Conservation (phyloP, 768 basidiomycete genomes). For the Dacryopinax primogenitus region DNA sequence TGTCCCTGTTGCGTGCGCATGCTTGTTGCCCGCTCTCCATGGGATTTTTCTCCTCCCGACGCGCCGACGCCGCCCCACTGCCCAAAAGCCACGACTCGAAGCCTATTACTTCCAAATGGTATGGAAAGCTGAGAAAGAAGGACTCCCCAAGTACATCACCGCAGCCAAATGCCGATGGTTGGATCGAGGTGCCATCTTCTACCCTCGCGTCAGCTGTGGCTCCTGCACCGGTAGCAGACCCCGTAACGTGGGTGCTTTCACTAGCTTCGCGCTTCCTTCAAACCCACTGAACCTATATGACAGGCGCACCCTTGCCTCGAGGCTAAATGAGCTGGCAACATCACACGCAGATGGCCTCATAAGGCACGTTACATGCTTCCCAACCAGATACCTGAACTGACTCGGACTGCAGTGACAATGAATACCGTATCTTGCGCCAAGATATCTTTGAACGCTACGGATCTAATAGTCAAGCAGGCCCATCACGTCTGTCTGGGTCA, state of each 20-base stretch:
- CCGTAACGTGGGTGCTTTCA: constrained; percentile 10
- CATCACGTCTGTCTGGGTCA: neutral
- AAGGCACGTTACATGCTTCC: constrained; percentile 36
- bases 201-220: neutral
- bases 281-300: neutral
- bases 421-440: constrained; percentile 71
- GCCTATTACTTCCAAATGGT: neutral
- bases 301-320: constrained; percentile 65
- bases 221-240: neutral
- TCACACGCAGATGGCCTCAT: constrained; percentile 72
- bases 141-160: constrained; percentile 1
- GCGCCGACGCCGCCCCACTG: neutral
- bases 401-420: constrained; percentile 50
- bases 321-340: constrained; percentile 63
- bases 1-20: neutral
- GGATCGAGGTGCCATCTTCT: neutral
- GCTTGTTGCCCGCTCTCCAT: neutral
- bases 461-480: neutral
- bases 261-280: neutral
- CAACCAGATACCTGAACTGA: neutral
- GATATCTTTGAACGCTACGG: constrained; percentile 68
- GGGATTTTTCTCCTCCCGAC: constrained; percentile 6
- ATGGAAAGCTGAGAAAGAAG: constrained; percentile 7
- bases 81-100: neutral
- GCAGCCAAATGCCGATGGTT: neutral